A percentile compares a stretch with the other conserved stretches of the same genome.
phyloP scores from a whole-genome alignment of 2,329 filamentous ascomycete species.

The Ophiostoma himal-ulmi region DNA sequence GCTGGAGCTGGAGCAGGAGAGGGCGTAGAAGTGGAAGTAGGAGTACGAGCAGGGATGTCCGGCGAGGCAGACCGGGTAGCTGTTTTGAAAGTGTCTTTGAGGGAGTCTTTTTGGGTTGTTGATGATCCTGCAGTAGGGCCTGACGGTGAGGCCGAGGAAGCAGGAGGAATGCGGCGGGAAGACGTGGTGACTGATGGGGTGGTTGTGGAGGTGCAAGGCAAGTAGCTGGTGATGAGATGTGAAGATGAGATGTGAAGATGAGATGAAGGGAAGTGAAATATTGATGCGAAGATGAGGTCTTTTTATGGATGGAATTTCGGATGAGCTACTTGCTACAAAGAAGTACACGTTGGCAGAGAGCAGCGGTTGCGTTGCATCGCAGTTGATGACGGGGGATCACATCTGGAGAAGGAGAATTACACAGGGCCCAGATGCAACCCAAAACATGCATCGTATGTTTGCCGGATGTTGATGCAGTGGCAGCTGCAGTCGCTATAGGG shows the following conservation, averaged over 20 bases:
- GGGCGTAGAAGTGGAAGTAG: background rate
- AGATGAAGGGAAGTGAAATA: background rate
- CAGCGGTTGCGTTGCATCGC: background rate
- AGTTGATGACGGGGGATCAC: background rate
- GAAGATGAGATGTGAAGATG: background rate
- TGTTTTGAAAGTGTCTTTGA: background rate
- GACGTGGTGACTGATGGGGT: conserved; percentile 24
- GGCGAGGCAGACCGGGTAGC: background rate
- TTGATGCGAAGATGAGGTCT: background rate
- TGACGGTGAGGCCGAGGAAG: conserved; percentile 23
- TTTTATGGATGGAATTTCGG: background rate
- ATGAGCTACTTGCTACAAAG: background rate
- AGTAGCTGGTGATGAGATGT: background rate
- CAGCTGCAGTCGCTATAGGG: background rate
- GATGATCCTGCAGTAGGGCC: conserved; percentile 14
- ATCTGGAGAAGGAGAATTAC: background rate
- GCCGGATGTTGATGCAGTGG: conserved; percentile 1
- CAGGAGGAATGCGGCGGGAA: conserved; percentile 25
- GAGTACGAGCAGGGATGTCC: conserved; percentile 11
- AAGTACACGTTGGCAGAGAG: background rate
- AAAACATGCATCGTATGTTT: conserved; percentile 25
- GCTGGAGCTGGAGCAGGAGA: background rate
- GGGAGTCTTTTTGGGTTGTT: background rate
- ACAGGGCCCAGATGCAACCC: background rate
- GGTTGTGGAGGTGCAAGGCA: background rate